phyloP scores from a whole-genome alignment of 78 protist genomes.

The Bodo saltans region DNA sequence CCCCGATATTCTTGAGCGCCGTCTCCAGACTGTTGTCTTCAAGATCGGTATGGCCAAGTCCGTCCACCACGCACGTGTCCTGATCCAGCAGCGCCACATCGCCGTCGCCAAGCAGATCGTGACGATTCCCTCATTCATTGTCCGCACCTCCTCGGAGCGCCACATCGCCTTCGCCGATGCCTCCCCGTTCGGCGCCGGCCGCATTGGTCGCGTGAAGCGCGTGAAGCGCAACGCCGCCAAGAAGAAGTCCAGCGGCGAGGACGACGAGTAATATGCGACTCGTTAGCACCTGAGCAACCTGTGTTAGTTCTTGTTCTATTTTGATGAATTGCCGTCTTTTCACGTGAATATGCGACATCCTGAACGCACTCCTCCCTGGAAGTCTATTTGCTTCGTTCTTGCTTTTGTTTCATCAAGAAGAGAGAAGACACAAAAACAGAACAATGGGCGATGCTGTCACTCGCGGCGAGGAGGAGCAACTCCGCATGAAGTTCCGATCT shows the following conservation, averaged over 20 bases:
- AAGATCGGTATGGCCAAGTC: slow-evolving; percentile 90
- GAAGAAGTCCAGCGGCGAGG: slow-evolving; percentile 13
- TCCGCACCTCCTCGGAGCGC: slow-evolving; percentile 93
- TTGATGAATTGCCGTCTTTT: not conserved
- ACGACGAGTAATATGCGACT: not conserved
- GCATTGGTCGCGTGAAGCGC: slow-evolving; percentile 93
- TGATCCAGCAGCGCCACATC: slow-evolving; percentile 97
- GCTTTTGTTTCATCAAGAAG: too few species aligned
- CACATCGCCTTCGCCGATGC: slow-evolving; percentile 89
- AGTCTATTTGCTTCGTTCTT: too few species aligned
- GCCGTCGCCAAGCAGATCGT: slow-evolving; percentile 98
- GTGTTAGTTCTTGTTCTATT: not conserved
- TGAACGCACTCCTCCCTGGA: too few species aligned
- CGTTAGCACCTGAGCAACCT: not conserved
- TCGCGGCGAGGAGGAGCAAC: not conserved
- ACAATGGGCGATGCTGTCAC: too few species aligned
- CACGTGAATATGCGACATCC: not conserved
- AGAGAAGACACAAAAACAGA: too few species aligned
- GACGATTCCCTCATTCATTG: slow-evolving; percentile 95
- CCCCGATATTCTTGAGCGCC: slow-evolving; percentile 94
- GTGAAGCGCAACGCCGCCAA: slow-evolving; percentile 47
- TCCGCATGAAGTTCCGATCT: slow-evolving; percentile 29
- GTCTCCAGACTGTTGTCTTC: slow-evolving; percentile 98
- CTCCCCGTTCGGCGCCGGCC: slow-evolving; percentile 85
- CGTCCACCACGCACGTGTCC: slow-evolving; percentile 99